Conservation (phyloP, 495 filamentous ascomycete genomes). For the Margaritispora aquatica region DNA sequence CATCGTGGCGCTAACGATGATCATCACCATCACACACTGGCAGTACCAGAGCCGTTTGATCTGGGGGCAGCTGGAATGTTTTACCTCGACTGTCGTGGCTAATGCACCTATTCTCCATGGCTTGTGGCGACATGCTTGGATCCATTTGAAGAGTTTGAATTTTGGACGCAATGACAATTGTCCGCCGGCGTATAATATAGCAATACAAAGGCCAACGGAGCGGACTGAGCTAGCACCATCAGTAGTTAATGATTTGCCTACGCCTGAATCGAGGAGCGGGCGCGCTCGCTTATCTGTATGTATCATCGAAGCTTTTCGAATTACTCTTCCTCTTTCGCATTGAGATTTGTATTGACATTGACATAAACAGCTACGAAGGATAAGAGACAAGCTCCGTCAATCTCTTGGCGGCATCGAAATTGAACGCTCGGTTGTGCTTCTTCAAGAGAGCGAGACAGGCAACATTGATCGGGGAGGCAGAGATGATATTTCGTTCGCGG, state of each 20-base stretch:
- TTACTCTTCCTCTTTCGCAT: too few relatives aligned
- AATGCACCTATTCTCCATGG: conserved; percentile 11
- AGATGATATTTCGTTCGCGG: not conserved
- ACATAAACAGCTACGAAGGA: not conserved
- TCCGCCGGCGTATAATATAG: not conserved
- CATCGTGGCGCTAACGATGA: not conserved
- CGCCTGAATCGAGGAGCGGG: not conserved
- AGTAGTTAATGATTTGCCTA: not conserved
- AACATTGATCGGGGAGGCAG: not conserved
- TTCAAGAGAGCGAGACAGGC: conserved; percentile 6
- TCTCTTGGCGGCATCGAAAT: conserved; percentile 5
- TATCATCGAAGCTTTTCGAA: not conserved
- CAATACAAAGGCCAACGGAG: not conserved
- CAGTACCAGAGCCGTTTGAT: conserved; percentile 6
- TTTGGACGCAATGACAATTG: not conserved
- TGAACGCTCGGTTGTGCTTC: not conserved
- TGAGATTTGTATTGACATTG: not conserved
- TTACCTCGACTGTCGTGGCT: conserved; percentile 6
- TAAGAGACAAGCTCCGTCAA: not conserved
- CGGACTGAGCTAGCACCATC: not conserved
- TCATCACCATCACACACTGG: not conserved
- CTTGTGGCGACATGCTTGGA: conserved; percentile 3
- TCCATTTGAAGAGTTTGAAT: not conserved
- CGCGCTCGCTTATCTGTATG: conserved; percentile 3
- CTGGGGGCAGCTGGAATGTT: conserved; percentile 13